Evolutionary conservation across 2,329 filamentous ascomycete species (phyloP), one percentile per base, ranked within the genome.

Genomic region (Amphichorda felina): DNA sequence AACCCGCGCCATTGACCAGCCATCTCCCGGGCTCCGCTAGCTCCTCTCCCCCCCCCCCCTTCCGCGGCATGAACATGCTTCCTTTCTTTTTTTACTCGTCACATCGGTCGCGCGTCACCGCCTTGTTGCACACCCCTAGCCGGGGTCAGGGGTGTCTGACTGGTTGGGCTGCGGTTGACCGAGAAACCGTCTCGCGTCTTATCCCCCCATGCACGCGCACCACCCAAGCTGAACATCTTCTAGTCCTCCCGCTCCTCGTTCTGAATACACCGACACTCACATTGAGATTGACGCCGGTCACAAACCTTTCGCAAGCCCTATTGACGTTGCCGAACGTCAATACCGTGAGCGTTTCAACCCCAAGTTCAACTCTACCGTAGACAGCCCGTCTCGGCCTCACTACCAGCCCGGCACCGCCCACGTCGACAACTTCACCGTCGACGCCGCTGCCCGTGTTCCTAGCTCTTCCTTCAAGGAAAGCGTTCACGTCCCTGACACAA

Each of bases 291-390:
- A 82, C 57, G 51, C 50, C 28, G 10, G 14, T 19, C 31, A 24
- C 30, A 24, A 41, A 21, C 35, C 61, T 43, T 60, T 61, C 53
- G 56, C 65, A 49, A 66, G 59, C 47, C 60, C 68, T 46, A 67
- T 80, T 57, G 76, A 81, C 61, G 57, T 71, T 46, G 72, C 72
- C 53, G 76, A 81, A 61, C 72, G 71, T 60, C 67, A 78, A 60
- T 79, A 79, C 57, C 75, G 75, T 53, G 61, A 74, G 55, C 72
- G 70, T 45, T 64, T 67, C 59, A 48, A 56, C 43, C 56, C 50
- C 44, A 53, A 56, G 46, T 50, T 55, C 47, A 47, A 47, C 43
- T 48, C 47, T 39, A 49, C 55, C 38, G 48, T 51, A 43, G 48
- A 49, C 44, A 44, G 30, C 18, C 18, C 39, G 16, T 22, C 35